Evolutionary conservation across 2,329 filamentous ascomycete species (phyloP).

Genomic region (Cladophialophora bantiana): DNA sequence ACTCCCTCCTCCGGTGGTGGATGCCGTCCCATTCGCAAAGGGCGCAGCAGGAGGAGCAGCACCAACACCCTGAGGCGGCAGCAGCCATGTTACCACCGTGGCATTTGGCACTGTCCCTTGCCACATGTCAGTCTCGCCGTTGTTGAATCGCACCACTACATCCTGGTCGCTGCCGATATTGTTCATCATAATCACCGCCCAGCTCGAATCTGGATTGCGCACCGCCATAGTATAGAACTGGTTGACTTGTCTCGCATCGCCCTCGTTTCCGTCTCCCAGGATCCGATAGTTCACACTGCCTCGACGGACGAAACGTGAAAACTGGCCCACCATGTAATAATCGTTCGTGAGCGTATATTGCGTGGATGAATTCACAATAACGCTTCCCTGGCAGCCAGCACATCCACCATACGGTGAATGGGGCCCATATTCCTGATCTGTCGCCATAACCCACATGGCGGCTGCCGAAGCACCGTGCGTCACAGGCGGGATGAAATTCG

Average conservation of each 20-base stretch:
- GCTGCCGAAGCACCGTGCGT: slow-evolving; percentile 45
- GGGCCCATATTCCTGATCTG: slow-evolving; percentile 42
- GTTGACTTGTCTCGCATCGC: slow-evolving; percentile 52
- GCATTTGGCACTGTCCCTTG: slow-evolving; percentile 43
- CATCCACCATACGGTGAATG: slow-evolving; percentile 44
- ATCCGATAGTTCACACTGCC: slow-evolving; percentile 49
- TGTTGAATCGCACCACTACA: slow-evolving; percentile 43
- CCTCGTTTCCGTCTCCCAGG: slow-evolving; percentile 51
- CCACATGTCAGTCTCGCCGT: slow-evolving; percentile 39
- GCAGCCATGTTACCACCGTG: slow-evolving; percentile 44
- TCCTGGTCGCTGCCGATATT: slow-evolving; percentile 56
- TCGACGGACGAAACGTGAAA: slow-evolving; percentile 57
- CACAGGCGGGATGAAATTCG: slow-evolving; percentile 37
- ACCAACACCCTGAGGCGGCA: slow-evolving; percentile 33
- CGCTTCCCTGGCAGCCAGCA: slow-evolving; percentile 41
- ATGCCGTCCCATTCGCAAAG: slow-evolving; percentile 13
- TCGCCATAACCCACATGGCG: slow-evolving; percentile 45
- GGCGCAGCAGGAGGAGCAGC: slow-evolving; percentile 5
- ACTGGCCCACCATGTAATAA: slow-evolving; percentile 64
- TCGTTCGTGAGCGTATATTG: slow-evolving; percentile 57
- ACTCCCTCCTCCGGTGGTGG: not conserved
- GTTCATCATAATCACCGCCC: slow-evolving; percentile 58
- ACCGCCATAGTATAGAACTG: slow-evolving; percentile 56
- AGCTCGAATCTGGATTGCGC: slow-evolving; percentile 56
- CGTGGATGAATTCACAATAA: slow-evolving; percentile 43